These are phyloP conservation scores for Chytriomyces hyalinus DNA, from an alignment of 192 early-diverging fungal species.

Conservation along the genomic window DNA sequence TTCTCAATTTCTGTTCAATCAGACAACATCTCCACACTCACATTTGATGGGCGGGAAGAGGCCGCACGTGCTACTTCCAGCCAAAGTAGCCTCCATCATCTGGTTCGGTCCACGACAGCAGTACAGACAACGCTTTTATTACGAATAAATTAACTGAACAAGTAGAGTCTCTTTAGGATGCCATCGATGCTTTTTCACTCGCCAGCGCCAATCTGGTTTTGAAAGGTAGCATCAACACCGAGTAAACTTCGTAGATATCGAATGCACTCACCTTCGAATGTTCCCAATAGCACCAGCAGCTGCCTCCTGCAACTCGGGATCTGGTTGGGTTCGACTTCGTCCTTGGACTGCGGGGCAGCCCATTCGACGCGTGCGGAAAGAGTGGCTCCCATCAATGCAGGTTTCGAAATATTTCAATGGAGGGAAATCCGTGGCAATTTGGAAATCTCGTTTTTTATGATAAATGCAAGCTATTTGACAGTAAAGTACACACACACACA, in stretches of 20 bases:
- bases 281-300: constrained; percentile 73
- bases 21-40: too few species aligned
- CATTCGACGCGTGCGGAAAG: constrained; percentile 51
- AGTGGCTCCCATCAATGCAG: constrained; percentile 47
- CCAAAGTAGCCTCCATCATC: too few species aligned
- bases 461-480: constrained; percentile 1
- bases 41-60: too few species aligned
- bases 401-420: background rate
- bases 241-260: background rate
- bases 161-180: constrained; percentile 9
- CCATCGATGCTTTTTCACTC: constrained; percentile 62
- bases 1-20: too few species aligned
- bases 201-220: constrained; percentile 58
- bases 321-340: background rate
- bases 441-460: background rate
- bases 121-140: too few species aligned
- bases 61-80: too few species aligned
- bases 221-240: background rate
- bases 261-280: constrained; percentile 55
- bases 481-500: background rate
- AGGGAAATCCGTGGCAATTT: constrained; percentile 2
- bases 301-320: constrained; percentile 66
- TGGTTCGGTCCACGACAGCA: too few species aligned
- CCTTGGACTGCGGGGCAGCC: constrained; percentile 1
- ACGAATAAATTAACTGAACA: too few species aligned